A percentile compares a stretch with the other conserved stretches of the same genome.
Conservation (phyloP, 805 yeast genomes). For the Clavispora vitiphila region DNA sequence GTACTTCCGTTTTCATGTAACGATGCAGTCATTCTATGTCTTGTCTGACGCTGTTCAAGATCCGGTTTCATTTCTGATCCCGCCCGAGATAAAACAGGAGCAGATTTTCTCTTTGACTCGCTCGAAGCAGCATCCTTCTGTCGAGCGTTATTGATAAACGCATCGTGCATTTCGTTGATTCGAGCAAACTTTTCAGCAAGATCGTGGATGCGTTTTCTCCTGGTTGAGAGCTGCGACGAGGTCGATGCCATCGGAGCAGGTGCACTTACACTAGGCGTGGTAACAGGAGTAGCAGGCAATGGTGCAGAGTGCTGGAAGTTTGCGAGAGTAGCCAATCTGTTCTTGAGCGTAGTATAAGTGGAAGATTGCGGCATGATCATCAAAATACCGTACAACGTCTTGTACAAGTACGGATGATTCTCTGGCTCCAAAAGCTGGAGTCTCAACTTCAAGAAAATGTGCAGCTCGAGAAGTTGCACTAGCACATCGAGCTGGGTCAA, state of each 20-base stretch:
- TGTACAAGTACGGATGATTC: slow-evolving; percentile 71
- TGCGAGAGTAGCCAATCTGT: slow-evolving; percentile 53
- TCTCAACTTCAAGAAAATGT: slow-evolving; percentile 82
- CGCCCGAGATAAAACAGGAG: background rate
- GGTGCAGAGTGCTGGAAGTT: slow-evolving; percentile 29
- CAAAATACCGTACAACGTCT: slow-evolving; percentile 83
- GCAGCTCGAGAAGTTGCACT: slow-evolving; percentile 87
- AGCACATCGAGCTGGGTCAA: slow-evolving; percentile 84
- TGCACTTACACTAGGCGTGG: slow-evolving; percentile 16
- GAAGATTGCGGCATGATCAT: slow-evolving; percentile 94
- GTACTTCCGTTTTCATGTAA: background rate
- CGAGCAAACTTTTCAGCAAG: slow-evolving; percentile 36
- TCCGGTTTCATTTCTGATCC: background rate
- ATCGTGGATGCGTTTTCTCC: slow-evolving; percentile 35
- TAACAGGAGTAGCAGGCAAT: slow-evolving; percentile 6
- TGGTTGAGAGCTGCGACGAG: slow-evolving; percentile 28
- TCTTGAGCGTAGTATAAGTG: slow-evolving; percentile 78
- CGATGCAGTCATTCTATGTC: background rate
- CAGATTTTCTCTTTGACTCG: background rate
- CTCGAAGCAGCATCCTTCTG: slow-evolving; percentile 2
- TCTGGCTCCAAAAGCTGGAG: slow-evolving; percentile 87
- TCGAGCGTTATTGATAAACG: background rate
- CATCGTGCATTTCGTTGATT: slow-evolving; percentile 33
- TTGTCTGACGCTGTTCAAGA: background rate
- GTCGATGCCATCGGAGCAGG: slow-evolving; percentile 13